Evolutionary conservation across 352 stramenopile genomes (phyloP).

Genomic region (Globisporangium apiculatum): DNA sequence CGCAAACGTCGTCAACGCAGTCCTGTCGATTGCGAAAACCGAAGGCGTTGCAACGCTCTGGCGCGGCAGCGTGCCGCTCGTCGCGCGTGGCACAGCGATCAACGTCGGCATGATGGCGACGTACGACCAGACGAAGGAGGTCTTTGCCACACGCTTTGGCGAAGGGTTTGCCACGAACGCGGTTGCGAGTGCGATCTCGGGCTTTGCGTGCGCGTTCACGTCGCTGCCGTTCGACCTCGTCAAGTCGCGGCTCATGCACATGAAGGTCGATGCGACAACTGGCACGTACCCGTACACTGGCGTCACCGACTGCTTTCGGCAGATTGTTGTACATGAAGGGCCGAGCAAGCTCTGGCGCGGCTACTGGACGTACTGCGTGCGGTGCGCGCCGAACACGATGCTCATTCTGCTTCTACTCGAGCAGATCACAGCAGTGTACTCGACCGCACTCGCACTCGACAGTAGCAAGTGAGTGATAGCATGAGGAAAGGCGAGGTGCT

Average conservation of each 20-base stretch:
- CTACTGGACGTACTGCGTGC: slow-evolving; percentile 98
- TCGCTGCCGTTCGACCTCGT: slow-evolving; percentile 98
- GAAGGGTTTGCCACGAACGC: slow-evolving; percentile 87
- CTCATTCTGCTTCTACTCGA: slow-evolving; percentile 98
- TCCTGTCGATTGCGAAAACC: slow-evolving; percentile 81
- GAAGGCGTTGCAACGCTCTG: slow-evolving; percentile 90
- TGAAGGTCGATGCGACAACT: slow-evolving; percentile 88
- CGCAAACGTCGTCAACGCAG: slow-evolving; percentile 98
- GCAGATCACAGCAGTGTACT: slow-evolving; percentile 52
- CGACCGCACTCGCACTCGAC: background rate
- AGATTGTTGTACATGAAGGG: slow-evolving; percentile 95
- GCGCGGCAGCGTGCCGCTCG: slow-evolving; percentile 89
- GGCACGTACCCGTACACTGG: slow-evolving; percentile 93
- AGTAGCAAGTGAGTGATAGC: too few relatives aligned
- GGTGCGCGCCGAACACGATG: slow-evolving; percentile 98
- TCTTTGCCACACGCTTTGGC: slow-evolving; percentile 60
- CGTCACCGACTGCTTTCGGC: slow-evolving; percentile 92
- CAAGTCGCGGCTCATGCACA: slow-evolving; percentile 98
- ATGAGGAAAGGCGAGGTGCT: too few relatives aligned
- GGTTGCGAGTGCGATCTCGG: slow-evolving; percentile 90
- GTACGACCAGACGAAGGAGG: slow-evolving; percentile 98
- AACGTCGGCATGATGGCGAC: slow-evolving; percentile 99
- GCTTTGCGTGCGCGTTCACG: slow-evolving; percentile 96
- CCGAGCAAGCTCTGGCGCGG: slow-evolving; percentile 95
- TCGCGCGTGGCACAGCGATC: slow-evolving; percentile 97